phyloP scores from a whole-genome alignment of 1,139 yeast species.

The Lodderomyces beijingensis region DNA sequence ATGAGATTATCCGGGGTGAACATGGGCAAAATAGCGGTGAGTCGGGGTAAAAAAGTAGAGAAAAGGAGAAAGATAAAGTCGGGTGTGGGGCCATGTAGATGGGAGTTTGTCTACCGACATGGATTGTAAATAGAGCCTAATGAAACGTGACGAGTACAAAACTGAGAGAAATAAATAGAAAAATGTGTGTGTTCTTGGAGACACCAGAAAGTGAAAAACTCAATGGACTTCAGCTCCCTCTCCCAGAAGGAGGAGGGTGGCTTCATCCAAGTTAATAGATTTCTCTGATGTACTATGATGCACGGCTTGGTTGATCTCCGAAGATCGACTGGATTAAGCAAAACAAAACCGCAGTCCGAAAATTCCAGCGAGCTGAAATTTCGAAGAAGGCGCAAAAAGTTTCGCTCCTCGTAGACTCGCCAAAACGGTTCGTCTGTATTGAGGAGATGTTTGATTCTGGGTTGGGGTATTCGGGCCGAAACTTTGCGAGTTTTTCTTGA shows the following conservation, averaged over 20 bases:
- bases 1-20: conserved; percentile 34
- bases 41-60: too few species aligned
- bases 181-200: conserved; percentile 50
- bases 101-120: too few species aligned
- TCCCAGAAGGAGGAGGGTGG: too few species aligned
- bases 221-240: conserved; percentile 3
- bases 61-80: too few species aligned
- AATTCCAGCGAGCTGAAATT: too few species aligned
- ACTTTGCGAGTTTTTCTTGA: too few species aligned
- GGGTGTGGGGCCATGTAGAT: too few species aligned
- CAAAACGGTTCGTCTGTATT: conserved; percentile 42
- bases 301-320: conserved; percentile 23
- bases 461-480: conserved; percentile 21
- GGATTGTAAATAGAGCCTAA: background rate
- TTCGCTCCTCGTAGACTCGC: conserved; percentile 37
- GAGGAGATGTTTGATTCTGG: conserved; percentile 34
- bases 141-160: too few species aligned
- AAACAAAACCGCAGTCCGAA: too few species aligned
- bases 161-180: background rate
- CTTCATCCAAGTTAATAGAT: too few species aligned
- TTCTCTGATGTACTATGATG: conserved; percentile 51
- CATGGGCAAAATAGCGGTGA: too few species aligned
- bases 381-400: too few species aligned
- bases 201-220: conserved; percentile 38
- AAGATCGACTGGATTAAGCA: conserved; percentile 7